Conservation (phyloP, 2,329 filamentous ascomycete species). For the Pestalotiopsis sp. region DNA sequence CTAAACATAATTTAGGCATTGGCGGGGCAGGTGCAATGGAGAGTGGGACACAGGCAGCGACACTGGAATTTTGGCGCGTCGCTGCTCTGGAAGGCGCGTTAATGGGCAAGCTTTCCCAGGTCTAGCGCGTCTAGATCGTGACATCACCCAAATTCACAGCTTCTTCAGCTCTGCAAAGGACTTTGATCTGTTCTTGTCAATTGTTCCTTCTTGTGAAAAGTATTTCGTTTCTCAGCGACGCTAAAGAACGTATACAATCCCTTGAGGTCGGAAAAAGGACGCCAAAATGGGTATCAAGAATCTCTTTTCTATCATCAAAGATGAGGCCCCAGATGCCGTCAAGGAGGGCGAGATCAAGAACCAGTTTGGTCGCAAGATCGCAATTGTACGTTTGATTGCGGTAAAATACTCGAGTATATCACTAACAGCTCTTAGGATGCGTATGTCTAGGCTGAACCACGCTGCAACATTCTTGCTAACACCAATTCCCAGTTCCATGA, state of each 20-base stretch:
- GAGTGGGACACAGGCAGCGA: not conserved
- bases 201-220: not conserved
- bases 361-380: conserved; percentile 97
- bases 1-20: not conserved
- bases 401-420: not conserved
- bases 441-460: conserved; percentile 37
- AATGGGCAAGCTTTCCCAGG: not conserved
- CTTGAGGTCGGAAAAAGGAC: not conserved
- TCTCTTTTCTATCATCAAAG: conserved; percentile 80
- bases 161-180: not conserved
- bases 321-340: conserved; percentile 92
- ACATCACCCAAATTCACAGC: conserved; percentile 11
- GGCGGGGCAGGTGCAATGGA: not conserved
- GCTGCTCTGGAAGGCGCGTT: conserved; percentile 3
- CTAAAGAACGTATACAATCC: not conserved
- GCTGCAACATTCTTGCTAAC: conserved; percentile 1
- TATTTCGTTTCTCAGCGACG: not conserved
- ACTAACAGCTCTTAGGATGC: conserved; percentile 53
- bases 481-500: conserved; percentile 74
- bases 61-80: not conserved
- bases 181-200: not conserved
- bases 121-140: conserved; percentile 14
- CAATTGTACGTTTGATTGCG: conserved; percentile 71
- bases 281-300: conserved; percentile 68
- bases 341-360: conserved; percentile 99